Base-by-base conservation (phyloP, 139 green algal genomes). In the Micractinium conductrix region DNA sequence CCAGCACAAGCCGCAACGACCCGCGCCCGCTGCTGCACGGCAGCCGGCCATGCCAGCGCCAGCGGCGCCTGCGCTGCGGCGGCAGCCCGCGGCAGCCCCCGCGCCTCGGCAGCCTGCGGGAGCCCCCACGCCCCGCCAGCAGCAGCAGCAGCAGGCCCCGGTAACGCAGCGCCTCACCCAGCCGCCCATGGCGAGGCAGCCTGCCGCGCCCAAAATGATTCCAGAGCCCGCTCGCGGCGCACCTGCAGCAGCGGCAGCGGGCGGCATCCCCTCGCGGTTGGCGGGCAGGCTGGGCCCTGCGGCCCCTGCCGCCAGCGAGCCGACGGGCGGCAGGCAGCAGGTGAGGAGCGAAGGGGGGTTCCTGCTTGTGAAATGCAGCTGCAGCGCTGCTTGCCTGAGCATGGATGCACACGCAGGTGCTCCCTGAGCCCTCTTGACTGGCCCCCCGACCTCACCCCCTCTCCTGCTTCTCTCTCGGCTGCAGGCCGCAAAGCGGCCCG, bases 281-380 rank as follows among this genome's bases (percentile, higher is more conserved):
- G 69, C 70, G 21, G 80, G 80, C 68, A 55, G 80, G 69, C 69
- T 85, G 80, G 80, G 69, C 9, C 69, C 69, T 28, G 28, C 69
- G 2, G 69, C 48, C 19, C 4, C 58, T 33, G 7, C 62, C 12
- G 42, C 70, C 9, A 21, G 50, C 2, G 50, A 80, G 50, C 35
- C n/a, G 58, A 38, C 28, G 12, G 19, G 28, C 38, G 60, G 58
- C 76, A 43, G 21, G 48, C 48, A 37, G 67, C 78, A 83, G 60
- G 78, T 83, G 78, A 0, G 70, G 2, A 22, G 19, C 53, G 26
- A 22, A 62, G 53, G 8, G 24, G 53, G 26, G 6, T 21, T 62
- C 19, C 53, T 62, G 8, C 26, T 62, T 19, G 19, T 62, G 19
- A 28, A 24, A 4, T 14, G 53, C 10, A 62, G 19, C 26, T 16